These are phyloP conservation scores for Plenodomus biglobosus DNA, from an alignment of 2,329 filamentous ascomycete genomes.

Conservation along the genomic window DNA sequence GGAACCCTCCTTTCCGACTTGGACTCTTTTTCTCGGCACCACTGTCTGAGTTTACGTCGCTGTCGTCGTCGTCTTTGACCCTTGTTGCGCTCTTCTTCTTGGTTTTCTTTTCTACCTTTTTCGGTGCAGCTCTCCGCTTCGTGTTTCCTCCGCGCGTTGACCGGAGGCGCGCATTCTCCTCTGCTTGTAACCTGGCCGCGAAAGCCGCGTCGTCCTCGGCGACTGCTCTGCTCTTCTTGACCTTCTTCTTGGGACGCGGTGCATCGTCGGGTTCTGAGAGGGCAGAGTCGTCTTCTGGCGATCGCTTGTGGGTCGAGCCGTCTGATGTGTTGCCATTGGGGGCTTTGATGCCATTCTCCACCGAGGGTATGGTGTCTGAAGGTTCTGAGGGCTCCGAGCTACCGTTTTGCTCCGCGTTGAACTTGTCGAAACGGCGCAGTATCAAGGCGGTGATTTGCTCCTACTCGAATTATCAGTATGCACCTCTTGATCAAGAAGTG, in stretches of 20 bases:
- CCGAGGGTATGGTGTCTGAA: slow-evolving; percentile 44
- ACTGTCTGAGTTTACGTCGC: slow-evolving; percentile 67
- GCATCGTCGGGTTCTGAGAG: slow-evolving; percentile 47
- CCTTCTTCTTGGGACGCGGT: slow-evolving; percentile 50
- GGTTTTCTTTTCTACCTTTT: slow-evolving; percentile 59
- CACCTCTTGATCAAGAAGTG: neutral
- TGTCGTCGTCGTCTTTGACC: slow-evolving; percentile 77
- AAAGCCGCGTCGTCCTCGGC: slow-evolving; percentile 82
- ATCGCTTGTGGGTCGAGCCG: slow-evolving; percentile 46
- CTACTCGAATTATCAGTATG: slow-evolving; percentile 33
- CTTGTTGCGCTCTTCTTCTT: slow-evolving; percentile 76
- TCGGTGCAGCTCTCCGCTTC: slow-evolving; percentile 56
- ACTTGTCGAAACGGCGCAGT: slow-evolving; percentile 54
- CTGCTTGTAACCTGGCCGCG: slow-evolving; percentile 85
- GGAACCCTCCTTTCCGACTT: slow-evolving; percentile 84
- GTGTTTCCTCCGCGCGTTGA: slow-evolving; percentile 73
- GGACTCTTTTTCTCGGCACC: slow-evolving; percentile 64
- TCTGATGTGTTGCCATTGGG: slow-evolving; percentile 27
- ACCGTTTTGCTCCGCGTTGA: slow-evolving; percentile 42
- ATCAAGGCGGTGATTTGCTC: slow-evolving; percentile 51
- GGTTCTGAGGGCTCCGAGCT: slow-evolving; percentile 34
- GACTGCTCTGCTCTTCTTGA: slow-evolving; percentile 68
- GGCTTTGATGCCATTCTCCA: slow-evolving; percentile 36
- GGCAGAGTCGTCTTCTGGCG: slow-evolving; percentile 44
- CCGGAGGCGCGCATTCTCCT: slow-evolving; percentile 75